These are phyloP conservation scores for Lotmaria passim DNA, from an alignment of 208 protist genomes.

Conservation along the genomic window DNA sequence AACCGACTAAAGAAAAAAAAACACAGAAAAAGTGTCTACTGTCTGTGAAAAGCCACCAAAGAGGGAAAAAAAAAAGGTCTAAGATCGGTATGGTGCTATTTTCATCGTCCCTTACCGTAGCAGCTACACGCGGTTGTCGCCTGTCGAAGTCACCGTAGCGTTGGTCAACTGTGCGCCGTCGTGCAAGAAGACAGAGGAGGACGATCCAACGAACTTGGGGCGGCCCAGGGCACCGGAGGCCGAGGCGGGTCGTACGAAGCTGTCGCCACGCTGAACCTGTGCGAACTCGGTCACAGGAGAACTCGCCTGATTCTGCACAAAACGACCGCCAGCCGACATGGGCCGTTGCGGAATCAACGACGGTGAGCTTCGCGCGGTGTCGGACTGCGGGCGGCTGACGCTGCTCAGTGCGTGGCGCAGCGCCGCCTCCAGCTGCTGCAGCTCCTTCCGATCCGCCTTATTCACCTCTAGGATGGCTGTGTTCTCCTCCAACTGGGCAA, in stretches of 20 bases:
- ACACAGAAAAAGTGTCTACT: too few relatives aligned
- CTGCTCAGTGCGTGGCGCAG: constrained; percentile 37
- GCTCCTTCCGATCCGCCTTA: constrained; percentile 80
- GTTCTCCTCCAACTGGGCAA: constrained; percentile 79
- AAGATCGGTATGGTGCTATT: background rate
- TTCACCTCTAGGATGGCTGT: constrained; percentile 68
- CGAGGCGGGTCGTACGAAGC: constrained; percentile 4
- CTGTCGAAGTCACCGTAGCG: constrained; percentile 57
- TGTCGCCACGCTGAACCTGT: background rate
- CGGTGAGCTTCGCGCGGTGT: constrained; percentile 1
- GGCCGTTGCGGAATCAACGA: constrained; percentile 39
- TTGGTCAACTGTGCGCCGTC: constrained; percentile 52
- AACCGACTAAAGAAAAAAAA: too few relatives aligned
- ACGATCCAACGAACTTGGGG: constrained; percentile 65
- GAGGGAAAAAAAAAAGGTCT: constrained; percentile 6
- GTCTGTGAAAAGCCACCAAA: too few relatives aligned
- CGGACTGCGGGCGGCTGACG: constrained; percentile 19
- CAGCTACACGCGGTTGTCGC: constrained; percentile 6
- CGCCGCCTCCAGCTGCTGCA: constrained; percentile 58
- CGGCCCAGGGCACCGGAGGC: constrained; percentile 33
- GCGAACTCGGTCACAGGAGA: constrained; percentile 8
- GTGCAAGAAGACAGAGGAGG: constrained; percentile 52
- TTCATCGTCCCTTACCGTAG: background rate
- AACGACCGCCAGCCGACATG: constrained; percentile 17
- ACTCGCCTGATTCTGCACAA: constrained; percentile 19